Evolutionary conservation across 192 early-diverging fungal genomes (phyloP), one percentile per base, ranked within the genome.

Genomic region (Helicostylum pulchrum): DNA sequence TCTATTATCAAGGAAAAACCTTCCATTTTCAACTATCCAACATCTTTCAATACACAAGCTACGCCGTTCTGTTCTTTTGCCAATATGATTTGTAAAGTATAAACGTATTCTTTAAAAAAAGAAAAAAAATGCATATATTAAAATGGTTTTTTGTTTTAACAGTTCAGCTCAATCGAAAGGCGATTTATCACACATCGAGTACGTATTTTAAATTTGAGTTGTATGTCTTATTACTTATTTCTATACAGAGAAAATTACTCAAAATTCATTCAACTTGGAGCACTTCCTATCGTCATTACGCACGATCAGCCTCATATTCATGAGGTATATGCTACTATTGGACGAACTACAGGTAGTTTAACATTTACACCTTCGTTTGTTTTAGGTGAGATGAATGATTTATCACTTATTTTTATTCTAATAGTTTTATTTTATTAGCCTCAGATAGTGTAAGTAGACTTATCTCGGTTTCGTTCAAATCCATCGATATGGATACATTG

Each of bases 71-170:
- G 14, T 68, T 68, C 34, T 68, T 68, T 48, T 68, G 59, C 21
- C 50, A 53, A 46, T 32, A 49, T 39, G 67, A 68, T 53, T 68
- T 68, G 67, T 68, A 68, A 39, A 39, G 2, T 2, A 26, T 26
- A 26, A 26, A 26, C 44, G 58, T 53, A 9, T 15, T 34, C 11
- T 26, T 11, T 36, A 4, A 31, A 44, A n/a, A 48, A 5, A 30
- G 19, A 31, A 26, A 1, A 47, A 45, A 4, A 48, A n/a, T n/a
- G n/a, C n/a, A n/a, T n/a, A n/a, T n/a, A n/a, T n/a, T n/a, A n/a
- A n/a, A n/a, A n/a, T n/a, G n/a, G n/a, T n/a, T n/a, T n/a, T n/a
- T 15, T 49, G 23, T 54, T 17, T 39, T 45, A 58, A 36, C 30
- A 53, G 48, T 20, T 50, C 42, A 48, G 12, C 50, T 6, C 52